phyloP scores from a whole-genome alignment of 306 rosid genomes.

The Datisca glomerata region DNA sequence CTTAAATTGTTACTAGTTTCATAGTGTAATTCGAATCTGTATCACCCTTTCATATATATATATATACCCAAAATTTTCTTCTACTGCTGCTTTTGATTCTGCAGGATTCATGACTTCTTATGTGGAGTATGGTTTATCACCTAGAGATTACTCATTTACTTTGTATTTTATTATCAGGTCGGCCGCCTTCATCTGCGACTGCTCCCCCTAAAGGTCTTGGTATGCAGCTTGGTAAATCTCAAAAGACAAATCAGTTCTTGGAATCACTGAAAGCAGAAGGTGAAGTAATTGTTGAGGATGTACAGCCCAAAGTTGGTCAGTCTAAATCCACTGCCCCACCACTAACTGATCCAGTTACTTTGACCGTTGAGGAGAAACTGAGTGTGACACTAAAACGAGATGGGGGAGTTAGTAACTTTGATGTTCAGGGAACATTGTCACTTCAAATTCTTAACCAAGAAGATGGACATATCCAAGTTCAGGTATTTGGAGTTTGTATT shows the following conservation, averaged over 20 bases:
- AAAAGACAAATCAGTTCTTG: constrained; percentile 74
- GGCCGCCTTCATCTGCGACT: constrained; percentile 77
- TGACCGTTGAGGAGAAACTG: constrained; percentile 88
- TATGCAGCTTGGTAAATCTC: constrained; percentile 97
- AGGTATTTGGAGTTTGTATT: too few species aligned
- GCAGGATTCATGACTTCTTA: background rate
- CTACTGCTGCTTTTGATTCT: background rate
- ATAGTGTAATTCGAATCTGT: too few species aligned
- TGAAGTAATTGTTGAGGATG: constrained; percentile 72
- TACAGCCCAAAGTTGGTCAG: constrained; percentile 59
- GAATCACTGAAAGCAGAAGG: constrained; percentile 97
- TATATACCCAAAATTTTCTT: background rate
- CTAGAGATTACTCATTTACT: constrained; percentile 3
- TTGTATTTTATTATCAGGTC: constrained; percentile 35
- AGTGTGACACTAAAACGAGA: constrained; percentile 82
- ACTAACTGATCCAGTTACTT: constrained; percentile 80
- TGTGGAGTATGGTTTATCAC: constrained; percentile 1
- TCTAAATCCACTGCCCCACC: constrained; percentile 63
- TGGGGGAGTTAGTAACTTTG: constrained; percentile 89
- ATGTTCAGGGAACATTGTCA: constrained; percentile 81
- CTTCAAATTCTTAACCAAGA: constrained; percentile 95
- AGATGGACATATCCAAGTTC: constrained; percentile 85
- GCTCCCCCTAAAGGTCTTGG: constrained; percentile 97
- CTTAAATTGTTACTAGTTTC: background rate
- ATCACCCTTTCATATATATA: too few species aligned